Percentiles rank a stretch among this genome's conserved stretches.
Evolutionary conservation across 2,329 filamentous ascomycete species (phyloP).

Genomic region (Coniochaeta sp.): DNA sequence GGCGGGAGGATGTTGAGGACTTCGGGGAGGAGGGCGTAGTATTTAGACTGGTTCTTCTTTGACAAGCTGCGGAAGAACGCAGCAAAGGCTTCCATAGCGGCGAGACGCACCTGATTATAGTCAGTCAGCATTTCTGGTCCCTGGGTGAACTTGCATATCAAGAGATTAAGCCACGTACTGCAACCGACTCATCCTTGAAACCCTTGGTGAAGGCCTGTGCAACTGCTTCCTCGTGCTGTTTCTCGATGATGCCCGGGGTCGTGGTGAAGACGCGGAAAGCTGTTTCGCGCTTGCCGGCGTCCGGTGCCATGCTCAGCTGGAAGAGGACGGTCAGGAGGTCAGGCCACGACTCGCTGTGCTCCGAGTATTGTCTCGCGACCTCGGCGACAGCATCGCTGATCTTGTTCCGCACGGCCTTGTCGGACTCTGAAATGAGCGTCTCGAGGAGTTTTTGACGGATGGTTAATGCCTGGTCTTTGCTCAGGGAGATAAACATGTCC

Average conservation of each 20-base stretch:
- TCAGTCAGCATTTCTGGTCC: neutral
- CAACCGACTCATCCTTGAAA: conserved; percentile 80
- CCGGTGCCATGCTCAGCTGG: conserved; percentile 78
- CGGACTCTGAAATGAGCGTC: conserved; percentile 64
- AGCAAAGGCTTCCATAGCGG: conserved; percentile 94
- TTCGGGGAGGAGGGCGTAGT: conserved; percentile 78
- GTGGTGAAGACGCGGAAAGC: conserved; percentile 94
- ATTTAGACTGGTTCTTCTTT: conserved; percentile 85
- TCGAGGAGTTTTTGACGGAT: conserved; percentile 82
- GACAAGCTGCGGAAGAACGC: conserved; percentile 87
- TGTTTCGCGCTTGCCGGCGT: conserved; percentile 79
- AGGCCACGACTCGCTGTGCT: conserved; percentile 84
- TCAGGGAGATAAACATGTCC: conserved; percentile 80
- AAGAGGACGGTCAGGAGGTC: conserved; percentile 84
- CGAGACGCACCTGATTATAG: conserved; percentile 65
- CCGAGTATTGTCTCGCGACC: conserved; percentile 88
- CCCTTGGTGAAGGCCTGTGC: conserved; percentile 82
- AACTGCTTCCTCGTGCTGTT: conserved; percentile 88
- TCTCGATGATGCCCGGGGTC: conserved; percentile 92
- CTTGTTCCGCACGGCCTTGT: conserved; percentile 78
- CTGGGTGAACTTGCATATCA: neutral
- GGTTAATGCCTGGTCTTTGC: conserved; percentile 62
- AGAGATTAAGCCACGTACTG: conserved; percentile 44
- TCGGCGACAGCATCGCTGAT: conserved; percentile 97
- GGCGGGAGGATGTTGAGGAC: conserved; percentile 92